These are phyloP conservation scores for Acanthamoeba quina DNA, from an alignment of 208 protist species.

Conservation along the genomic window DNA sequence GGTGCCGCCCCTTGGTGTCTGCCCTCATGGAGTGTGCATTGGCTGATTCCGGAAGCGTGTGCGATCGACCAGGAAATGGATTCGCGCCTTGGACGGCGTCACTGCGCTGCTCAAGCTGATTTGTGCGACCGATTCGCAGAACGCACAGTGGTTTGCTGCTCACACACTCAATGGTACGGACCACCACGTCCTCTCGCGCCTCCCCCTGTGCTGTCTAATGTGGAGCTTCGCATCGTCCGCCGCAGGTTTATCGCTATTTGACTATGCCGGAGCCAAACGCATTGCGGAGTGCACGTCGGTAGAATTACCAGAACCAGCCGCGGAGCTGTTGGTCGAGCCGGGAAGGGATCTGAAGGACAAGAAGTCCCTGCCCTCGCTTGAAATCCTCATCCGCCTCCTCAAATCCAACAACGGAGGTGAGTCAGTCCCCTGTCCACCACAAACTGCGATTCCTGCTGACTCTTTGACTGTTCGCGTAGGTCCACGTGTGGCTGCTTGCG, in stretches of 20 bases:
- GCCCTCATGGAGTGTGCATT: neutral
- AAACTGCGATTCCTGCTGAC: neutral
- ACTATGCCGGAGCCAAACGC: constrained; percentile 29
- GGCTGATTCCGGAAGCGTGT: neutral
- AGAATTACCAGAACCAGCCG: neutral
- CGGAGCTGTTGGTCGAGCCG: constrained; percentile 10
- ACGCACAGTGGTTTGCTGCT: constrained; percentile 53
- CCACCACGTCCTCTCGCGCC: neutral
- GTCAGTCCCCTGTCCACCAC: neutral
- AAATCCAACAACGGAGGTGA: constrained; percentile 46
- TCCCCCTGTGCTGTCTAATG: neutral
- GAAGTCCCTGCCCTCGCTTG: constrained; percentile 1
- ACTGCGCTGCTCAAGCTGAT: constrained; percentile 23
- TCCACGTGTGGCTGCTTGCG: constrained; percentile 35
- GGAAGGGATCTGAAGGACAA: neutral
- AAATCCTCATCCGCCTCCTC: constrained; percentile 42
- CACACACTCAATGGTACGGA: constrained; percentile 29
- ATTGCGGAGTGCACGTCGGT: constrained; percentile 28
- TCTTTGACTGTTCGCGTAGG: neutral
- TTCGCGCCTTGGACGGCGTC: constrained; percentile 24
- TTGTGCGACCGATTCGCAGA: constrained; percentile 51
- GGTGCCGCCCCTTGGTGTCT: neutral
- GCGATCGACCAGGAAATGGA: neutral
- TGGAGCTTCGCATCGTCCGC: neutral
- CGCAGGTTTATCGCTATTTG: constrained; percentile 16